Percentiles rank a stretch among this genome's conserved stretches.
Conservation (phyloP, 257 asterid genomes). For the Nicotiana undulata region DNA sequence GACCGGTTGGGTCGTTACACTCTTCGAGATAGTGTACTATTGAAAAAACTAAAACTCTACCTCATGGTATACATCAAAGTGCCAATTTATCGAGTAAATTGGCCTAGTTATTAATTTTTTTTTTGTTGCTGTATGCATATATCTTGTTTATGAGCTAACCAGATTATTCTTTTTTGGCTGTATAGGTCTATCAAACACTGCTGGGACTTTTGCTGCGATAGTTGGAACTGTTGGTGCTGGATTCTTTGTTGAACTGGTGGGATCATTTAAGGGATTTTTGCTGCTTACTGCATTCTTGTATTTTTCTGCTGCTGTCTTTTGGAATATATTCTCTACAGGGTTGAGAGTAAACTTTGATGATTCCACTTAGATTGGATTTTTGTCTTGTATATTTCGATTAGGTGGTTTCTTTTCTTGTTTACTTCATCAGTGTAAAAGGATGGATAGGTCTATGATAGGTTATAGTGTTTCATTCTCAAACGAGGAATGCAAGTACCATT, state of each 20-base stretch:
- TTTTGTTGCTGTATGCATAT: neutral
- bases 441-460: neutral
- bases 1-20: too few species aligned
- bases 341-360: conserved; percentile 75
- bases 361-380: conserved; percentile 20
- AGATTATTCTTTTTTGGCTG: neutral
- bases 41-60: neutral
- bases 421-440: neutral
- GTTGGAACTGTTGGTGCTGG: conserved; percentile 95
- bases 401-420: neutral
- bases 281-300: conserved; percentile 70
- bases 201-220: conserved; percentile 88
- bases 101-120: neutral
- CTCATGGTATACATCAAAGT: neutral
- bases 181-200: conserved; percentile 82
- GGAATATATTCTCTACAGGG: conserved; percentile 64
- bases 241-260: conserved; percentile 73
- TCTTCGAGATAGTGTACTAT: neutral
- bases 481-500: neutral
- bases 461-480: neutral
- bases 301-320: conserved; percentile 69
- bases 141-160: conserved; percentile 7
- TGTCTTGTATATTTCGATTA: neutral
- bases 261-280: conserved; percentile 87
- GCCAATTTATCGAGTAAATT: neutral